Conservation (phyloP, 345 rosid species). For the Stellera chamaejasme region DNA sequence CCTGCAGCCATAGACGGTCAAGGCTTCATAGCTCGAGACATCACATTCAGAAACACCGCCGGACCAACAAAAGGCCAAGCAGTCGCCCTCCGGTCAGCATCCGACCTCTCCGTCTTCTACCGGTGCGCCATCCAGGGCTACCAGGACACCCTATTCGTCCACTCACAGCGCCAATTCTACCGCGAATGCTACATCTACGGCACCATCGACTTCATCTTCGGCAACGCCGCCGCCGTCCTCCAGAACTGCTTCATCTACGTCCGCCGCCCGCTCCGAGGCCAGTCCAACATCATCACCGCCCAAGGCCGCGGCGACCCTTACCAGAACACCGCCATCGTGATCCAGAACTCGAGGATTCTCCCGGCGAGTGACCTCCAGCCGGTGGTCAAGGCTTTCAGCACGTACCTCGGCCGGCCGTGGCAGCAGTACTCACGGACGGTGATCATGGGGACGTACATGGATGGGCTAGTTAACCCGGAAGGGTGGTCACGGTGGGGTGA, state of each 20-base stretch:
- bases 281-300: conserved; percentile 65
- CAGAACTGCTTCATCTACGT: conserved; percentile 61
- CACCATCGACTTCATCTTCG: conserved; percentile 81
- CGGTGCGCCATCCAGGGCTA: conserved; percentile 65
- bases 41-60: conserved; percentile 65
- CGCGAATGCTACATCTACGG: conserved; percentile 71
- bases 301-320: conserved; percentile 69
- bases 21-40: conserved; percentile 62
- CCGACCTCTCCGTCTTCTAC: conserved; percentile 81
- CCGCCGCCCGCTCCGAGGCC: conserved; percentile 49
- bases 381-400: conserved; percentile 26
- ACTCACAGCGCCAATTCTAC: conserved; percentile 81
- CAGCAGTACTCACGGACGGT: conserved; percentile 59
- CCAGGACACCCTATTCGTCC: conserved; percentile 81
- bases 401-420: conserved; percentile 81
- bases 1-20: conserved; percentile 60
- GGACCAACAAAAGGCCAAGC: conserved; percentile 76
- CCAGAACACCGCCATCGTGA: conserved; percentile 68
- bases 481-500: conserved; percentile 69
- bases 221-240: conserved; percentile 79
- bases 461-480: conserved; percentile 34
- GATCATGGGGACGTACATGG: conserved; percentile 39
- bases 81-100: conserved; percentile 75
- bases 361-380: conserved; percentile 56
- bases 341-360: conserved; percentile 51